Evolutionary conservation across 1,139 yeast genomes (phyloP).

Genomic region (Sugiyamaella paludigena): DNA sequence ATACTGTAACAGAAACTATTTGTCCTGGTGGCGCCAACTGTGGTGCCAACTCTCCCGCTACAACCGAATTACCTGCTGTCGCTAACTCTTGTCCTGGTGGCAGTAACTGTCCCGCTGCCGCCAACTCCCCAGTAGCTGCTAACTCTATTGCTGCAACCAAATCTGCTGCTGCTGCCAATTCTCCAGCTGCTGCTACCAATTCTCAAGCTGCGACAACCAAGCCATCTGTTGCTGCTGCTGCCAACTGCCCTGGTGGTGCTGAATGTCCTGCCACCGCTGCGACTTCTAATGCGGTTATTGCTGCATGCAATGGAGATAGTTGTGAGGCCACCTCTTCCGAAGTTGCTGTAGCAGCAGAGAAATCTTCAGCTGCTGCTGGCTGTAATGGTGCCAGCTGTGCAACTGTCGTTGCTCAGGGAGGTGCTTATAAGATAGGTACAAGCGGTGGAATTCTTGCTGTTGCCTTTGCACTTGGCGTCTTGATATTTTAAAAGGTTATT

Average conservation of each 20-base stretch:
- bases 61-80: neutral
- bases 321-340: slow-evolving; percentile 8
- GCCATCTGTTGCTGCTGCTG: slow-evolving; percentile 22
- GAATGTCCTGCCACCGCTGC: slow-evolving; percentile 15
- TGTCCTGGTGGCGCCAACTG: slow-evolving; percentile 1
- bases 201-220: neutral
- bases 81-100: neutral
- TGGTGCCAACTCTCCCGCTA: slow-evolving; percentile 2
- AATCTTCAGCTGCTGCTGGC: slow-evolving; percentile 10
- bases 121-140: slow-evolving; percentile 2
- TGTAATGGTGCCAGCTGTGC: slow-evolving; percentile 1
- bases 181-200: neutral
- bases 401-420: slow-evolving; percentile 12
- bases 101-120: neutral
- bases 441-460: slow-evolving; percentile 10
- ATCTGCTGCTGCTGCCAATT: neutral
- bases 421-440: slow-evolving; percentile 16
- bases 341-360: slow-evolving; percentile 5
- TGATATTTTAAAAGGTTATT: neutral
- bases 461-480: slow-evolving; percentile 1
- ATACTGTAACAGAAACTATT: slow-evolving; percentile 7
- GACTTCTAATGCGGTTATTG: neutral
- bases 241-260: slow-evolving; percentile 14
- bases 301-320: slow-evolving; percentile 12
- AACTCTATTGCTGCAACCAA: slow-evolving; percentile 7